Base-by-base conservation (phyloP, 1,284 basidiomycete genomes). In the Sanguinoderma infundibulare region DNA sequence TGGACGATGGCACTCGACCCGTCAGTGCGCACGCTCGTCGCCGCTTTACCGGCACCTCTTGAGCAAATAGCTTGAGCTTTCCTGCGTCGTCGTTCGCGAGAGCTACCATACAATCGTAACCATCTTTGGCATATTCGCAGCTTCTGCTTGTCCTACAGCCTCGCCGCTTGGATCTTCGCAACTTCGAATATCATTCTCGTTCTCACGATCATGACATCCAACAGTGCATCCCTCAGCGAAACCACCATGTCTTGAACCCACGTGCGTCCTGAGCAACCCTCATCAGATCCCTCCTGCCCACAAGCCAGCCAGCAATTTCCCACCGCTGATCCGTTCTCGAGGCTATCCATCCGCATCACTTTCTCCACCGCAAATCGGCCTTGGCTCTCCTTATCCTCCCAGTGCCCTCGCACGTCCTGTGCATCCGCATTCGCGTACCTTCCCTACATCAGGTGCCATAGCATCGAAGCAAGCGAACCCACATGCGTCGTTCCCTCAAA, bases 401-500 rank as follows among this genome's bases (percentile, higher is more conserved):
- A 22, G 5, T 46, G 14, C 14, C 14, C 24, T 26, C 24, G 17
- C 32, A 5, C 32, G 49, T 6, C 5, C 28, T 50, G 30, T 50
- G 30, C 15, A 50, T 10, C 20, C 32, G 49, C 20, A 35, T 34
- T 30, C 12, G 20, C 32, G 22, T 32, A 35, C 22, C 55, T n/a
- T 7, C 28, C 10, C 22, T 7, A 24, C 39, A 64, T 64, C 65
- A 67, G 59, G 44, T 64, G 56, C 17, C 59, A 66, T 63, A 61
- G 59, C 36, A 62, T 64, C 65, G 59, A 64, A 61, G 61, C 54
- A 1, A 7, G 7, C 10, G 2, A n/a, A 36, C 50, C 49, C 58
- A 53, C 61, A 54, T 55, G 62, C 44, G 51, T 47, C 28, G 28
- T 42, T 59, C 40, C 62, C 59, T 67, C 60, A 67, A 64, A 62